These are phyloP conservation scores for Termitomyces sp. DNA, from an alignment of 768 basidiomycete genomes.

Conservation along the genomic window DNA sequence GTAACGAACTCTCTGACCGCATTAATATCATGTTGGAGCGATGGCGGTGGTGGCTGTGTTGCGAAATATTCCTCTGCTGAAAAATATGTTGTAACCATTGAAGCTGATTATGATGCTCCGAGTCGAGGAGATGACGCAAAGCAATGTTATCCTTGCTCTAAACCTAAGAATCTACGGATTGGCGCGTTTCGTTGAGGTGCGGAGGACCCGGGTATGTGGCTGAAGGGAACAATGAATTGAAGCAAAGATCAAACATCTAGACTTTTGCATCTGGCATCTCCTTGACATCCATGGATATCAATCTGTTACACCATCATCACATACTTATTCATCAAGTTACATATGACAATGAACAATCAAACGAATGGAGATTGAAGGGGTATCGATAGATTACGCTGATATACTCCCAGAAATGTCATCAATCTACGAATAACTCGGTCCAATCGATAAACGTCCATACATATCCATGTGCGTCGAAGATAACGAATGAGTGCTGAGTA, in stretches of 20 bases:
- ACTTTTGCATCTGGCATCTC: not conserved
- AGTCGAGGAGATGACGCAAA: not conserved
- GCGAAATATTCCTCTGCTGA: constrained; percentile 90
- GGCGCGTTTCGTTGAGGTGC: not conserved
- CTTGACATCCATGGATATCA: not conserved
- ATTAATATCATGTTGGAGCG: constrained; percentile 65
- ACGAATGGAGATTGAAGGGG: not conserved
- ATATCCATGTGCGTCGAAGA: not conserved
- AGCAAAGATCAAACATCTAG: not conserved
- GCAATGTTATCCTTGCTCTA: not conserved
- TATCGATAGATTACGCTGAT: constrained; percentile 9
- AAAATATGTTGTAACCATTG: constrained; percentile 41
- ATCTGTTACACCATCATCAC: not conserved
- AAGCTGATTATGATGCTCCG: not conserved
- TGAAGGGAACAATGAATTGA: not conserved
- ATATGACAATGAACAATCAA: too few relatives aligned
- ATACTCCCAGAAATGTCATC: constrained; percentile 9
- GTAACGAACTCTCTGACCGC: constrained; percentile 67
- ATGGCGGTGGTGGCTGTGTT: constrained; percentile 76
- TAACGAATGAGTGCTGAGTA: not conserved
- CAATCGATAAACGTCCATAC: not conserved
- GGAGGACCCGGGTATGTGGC: not conserved
- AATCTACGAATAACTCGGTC: not conserved
- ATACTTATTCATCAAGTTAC: not conserved
- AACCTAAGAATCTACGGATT: not conserved